These are phyloP conservation scores for Elasticomyces elasticus DNA, from an alignment of 495 filamentous ascomycete species.

Conservation along the genomic window DNA sequence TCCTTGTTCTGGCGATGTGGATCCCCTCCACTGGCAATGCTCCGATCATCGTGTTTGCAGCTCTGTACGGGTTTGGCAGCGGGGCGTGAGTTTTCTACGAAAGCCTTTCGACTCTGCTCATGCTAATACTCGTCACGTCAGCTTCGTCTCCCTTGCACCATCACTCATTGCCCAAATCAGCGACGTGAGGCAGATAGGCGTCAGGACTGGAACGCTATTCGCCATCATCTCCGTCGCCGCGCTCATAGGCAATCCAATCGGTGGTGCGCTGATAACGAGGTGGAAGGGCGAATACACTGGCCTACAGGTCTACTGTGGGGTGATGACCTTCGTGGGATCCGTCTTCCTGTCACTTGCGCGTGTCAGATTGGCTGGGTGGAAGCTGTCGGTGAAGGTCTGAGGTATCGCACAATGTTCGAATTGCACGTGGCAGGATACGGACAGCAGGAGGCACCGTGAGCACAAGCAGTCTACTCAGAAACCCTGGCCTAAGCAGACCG, in stretches of 20 bases:
- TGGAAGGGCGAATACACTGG: conserved; percentile 48
- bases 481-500: conserved; percentile 17
- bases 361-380: background rate
- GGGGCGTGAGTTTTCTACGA: conserved; percentile 49
- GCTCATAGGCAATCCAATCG: conserved; percentile 62
- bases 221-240: conserved; percentile 53
- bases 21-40: conserved; percentile 50
- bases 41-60: conserved; percentile 55
- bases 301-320: conserved; percentile 58
- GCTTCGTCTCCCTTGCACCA: conserved; percentile 55
- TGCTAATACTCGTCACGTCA: conserved; percentile 25
- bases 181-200: conserved; percentile 61
- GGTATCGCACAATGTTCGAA: too few relatives aligned
- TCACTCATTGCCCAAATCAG: conserved; percentile 61
- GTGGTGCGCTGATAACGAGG: conserved; percentile 51
- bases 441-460: too few relatives aligned
- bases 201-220: conserved; percentile 60
- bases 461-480: too few relatives aligned
- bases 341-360: background rate
- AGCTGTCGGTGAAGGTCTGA: background rate
- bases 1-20: conserved; percentile 62
- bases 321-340: conserved; percentile 43
- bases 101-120: background rate
- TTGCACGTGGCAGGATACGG: too few relatives aligned
- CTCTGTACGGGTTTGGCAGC: conserved; percentile 61